These are phyloP conservation scores for Lipomyces chichibuensis DNA, from an alignment of 805 yeast species.

Conservation along the genomic window DNA sequence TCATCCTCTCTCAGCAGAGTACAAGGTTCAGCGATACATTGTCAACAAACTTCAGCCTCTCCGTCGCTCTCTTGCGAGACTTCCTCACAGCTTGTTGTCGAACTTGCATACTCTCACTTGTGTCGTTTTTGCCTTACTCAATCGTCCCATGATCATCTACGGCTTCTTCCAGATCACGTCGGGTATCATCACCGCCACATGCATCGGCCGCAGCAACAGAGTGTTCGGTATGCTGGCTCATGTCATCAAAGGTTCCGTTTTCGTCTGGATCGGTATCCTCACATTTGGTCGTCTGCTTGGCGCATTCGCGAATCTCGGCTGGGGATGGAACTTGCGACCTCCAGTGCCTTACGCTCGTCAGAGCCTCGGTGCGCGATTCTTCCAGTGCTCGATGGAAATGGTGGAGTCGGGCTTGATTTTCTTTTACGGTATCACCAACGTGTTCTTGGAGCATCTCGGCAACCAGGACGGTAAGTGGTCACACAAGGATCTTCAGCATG, in stretches of 20 bases:
- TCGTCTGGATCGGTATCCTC: constrained; percentile 71
- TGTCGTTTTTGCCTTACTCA: constrained; percentile 54
- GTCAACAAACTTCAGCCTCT: constrained; percentile 24
- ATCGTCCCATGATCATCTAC: constrained; percentile 66
- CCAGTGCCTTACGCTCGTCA: constrained; percentile 27
- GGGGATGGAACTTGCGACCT: constrained; percentile 79
- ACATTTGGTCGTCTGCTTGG: constrained; percentile 90
- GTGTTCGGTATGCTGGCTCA: constrained; percentile 90
- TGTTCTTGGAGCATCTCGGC: constrained; percentile 87
- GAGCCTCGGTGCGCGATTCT: constrained; percentile 47
- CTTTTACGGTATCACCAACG: constrained; percentile 85
- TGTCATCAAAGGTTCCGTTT: constrained; percentile 94
- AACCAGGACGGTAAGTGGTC: constrained; percentile 80
- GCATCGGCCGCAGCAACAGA: constrained; percentile 66
- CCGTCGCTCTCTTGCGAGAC: constrained; percentile 21
- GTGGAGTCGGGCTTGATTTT: constrained; percentile 78
- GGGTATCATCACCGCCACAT: constrained; percentile 65
- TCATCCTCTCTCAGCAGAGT: constrained; percentile 27
- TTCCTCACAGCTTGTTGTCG: constrained; percentile 38
- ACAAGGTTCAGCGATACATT: constrained; percentile 28
- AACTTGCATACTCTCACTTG: constrained; percentile 42
- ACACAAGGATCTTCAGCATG: constrained; percentile 88
- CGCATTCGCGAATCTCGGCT: constrained; percentile 69
- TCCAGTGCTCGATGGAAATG: constrained; percentile 67
- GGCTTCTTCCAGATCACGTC: constrained; percentile 59